A percentile compares a stretch with the other conserved stretches of the same genome.
Conservation (phyloP, 768 basidiomycete species). For the Boletus pseudopeckii region DNA sequence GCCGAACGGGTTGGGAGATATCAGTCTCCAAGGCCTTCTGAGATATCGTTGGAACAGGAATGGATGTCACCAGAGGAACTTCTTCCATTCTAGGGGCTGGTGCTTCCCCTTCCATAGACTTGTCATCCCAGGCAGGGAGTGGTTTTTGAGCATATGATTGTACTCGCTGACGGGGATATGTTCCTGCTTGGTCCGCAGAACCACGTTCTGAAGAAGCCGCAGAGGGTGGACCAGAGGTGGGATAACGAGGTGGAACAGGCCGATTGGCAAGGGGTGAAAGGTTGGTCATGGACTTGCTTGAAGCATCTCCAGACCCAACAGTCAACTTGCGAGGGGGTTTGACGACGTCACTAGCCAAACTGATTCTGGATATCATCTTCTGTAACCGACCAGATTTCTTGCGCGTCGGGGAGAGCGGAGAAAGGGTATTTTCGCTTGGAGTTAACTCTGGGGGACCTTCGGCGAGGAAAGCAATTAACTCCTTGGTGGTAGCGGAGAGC, state of each 20-base stretch:
- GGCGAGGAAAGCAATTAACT: constrained; percentile 55
- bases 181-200: constrained; percentile 16
- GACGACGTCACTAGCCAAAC: constrained; percentile 39
- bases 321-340: constrained; percentile 34
- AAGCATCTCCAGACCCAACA: constrained; percentile 17
- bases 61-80: not conserved
- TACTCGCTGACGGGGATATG: constrained; percentile 24
- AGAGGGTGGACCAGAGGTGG: constrained; percentile 42
- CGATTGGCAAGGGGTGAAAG: constrained; percentile 52
- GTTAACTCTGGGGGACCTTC: constrained; percentile 49
- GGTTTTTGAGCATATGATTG: constrained; percentile 26
- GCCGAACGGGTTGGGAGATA: not conserved
- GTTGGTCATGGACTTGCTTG: constrained; percentile 37
- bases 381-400: constrained; percentile 64
- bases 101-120: constrained; percentile 9
- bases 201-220: constrained; percentile 38
- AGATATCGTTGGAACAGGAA: constrained; percentile 3
- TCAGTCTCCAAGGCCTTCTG: constrained; percentile 7
- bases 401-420: constrained; percentile 29
- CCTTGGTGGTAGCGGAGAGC: constrained; percentile 44
- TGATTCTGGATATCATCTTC: constrained; percentile 80
- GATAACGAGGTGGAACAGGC: constrained; percentile 60
- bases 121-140: constrained; percentile 17
- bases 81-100: constrained; percentile 5
- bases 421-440: constrained; percentile 42